phyloP scores from a whole-genome alignment of 352 stramenopile genomes.

The Poterioochromonas sp. region DNA sequence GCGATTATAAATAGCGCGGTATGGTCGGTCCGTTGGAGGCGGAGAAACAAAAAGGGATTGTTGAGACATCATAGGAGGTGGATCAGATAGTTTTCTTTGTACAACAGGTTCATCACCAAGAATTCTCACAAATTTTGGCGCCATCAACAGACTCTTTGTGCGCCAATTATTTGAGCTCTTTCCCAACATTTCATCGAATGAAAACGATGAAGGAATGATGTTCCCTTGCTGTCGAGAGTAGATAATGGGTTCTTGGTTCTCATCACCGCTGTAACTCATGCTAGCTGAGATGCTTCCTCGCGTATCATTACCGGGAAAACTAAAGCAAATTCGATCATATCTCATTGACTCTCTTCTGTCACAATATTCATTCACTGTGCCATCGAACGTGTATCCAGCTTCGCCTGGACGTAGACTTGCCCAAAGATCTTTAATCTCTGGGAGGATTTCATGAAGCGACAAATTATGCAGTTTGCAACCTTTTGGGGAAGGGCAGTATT shows the following conservation, averaged over 20 bases:
- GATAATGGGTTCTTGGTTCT: too few species aligned
- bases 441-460: too few species aligned
- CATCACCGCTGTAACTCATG: too few species aligned
- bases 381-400: not conserved
- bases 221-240: too few species aligned
- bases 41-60: not conserved
- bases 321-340: not conserved
- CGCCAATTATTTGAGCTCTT: too few species aligned
- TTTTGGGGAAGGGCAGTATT: not conserved
- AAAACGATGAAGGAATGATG: too few species aligned
- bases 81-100: not conserved
- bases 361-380: not conserved
- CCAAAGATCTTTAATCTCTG: not conserved
- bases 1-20: not conserved
- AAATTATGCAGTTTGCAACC: too few species aligned
- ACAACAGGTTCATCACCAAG: not conserved
- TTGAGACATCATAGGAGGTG: not conserved
- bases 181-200: too few species aligned
- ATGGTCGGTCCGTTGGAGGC: not conserved
- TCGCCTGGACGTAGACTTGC: not conserved
- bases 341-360: not conserved
- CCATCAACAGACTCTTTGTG: not conserved
- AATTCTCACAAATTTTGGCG: not conserved
- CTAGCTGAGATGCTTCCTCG: not conserved
- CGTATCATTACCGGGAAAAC: not conserved